Percentiles rank a stretch among this genome's conserved stretches.
Conservation (phyloP, 108 stramenopile genomes). For the Discostella stelligeroides region DNA sequence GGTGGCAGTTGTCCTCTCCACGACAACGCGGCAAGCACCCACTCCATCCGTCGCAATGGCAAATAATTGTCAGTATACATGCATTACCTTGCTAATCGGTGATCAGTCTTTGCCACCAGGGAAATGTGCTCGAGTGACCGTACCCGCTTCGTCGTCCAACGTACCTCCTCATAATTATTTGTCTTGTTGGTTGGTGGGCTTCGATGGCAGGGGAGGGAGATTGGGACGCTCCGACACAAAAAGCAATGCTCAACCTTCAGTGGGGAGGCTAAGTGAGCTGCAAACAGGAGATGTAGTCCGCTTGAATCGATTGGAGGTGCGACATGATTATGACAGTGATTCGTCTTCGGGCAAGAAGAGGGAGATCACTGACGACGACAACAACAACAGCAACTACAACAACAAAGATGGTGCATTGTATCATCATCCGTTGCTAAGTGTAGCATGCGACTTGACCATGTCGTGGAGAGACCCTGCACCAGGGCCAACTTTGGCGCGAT, state of each 20-base stretch:
- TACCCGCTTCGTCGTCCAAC: slow-evolving; percentile 9
- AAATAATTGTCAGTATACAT: background rate
- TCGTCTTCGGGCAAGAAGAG: background rate
- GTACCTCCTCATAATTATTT: background rate
- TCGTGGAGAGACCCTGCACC: slow-evolving; percentile 35
- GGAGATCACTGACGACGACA: background rate
- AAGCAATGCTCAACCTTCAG: background rate
- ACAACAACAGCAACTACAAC: background rate
- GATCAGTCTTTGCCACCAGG: slow-evolving; percentile 29
- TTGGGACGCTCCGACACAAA: background rate
- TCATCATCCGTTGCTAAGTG: slow-evolving; percentile 18
- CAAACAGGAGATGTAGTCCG: slow-evolving; percentile 46
- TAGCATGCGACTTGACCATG: slow-evolving; percentile 35
- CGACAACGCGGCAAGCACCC: slow-evolving; percentile 8
- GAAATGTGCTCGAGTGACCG: slow-evolving; percentile 32
- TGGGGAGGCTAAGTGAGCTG: slow-evolving; percentile 1
- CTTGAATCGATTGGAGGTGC: slow-evolving; percentile 39
- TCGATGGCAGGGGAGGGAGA: slow-evolving; percentile 1
- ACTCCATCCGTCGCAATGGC: background rate
- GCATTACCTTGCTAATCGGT: slow-evolving; percentile 30
- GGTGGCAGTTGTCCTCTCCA: slow-evolving; percentile 35
- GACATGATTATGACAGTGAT: slow-evolving; percentile 13
- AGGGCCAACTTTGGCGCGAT: slow-evolving; percentile 25
- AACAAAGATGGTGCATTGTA: background rate
- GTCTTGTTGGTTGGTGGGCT: background rate